These are phyloP conservation scores for Fonsecaea pedrosoi DNA, from an alignment of 2,329 filamentous ascomycete genomes.

Conservation along the genomic window DNA sequence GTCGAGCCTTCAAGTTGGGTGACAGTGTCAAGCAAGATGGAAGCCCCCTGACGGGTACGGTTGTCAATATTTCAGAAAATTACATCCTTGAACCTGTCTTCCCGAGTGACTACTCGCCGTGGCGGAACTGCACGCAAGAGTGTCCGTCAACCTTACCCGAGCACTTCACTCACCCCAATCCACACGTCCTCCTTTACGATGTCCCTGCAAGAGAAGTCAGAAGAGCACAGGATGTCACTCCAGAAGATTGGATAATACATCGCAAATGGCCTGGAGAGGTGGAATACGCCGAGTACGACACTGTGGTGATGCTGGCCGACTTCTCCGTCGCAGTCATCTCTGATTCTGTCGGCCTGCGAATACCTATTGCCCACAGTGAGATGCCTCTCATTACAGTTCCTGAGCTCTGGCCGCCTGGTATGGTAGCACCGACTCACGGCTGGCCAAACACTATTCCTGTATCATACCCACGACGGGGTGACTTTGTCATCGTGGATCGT, in stretches of 20 bases:
- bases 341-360: constrained; percentile 52
- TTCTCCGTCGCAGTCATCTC: constrained; percentile 61
- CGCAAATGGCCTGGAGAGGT: constrained; percentile 64
- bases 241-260: constrained; percentile 62
- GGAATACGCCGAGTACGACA: constrained; percentile 56
- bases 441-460: constrained; percentile 32
- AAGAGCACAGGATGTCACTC: constrained; percentile 54
- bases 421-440: constrained; percentile 27
- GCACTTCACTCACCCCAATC: constrained; percentile 38
- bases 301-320: constrained; percentile 60
- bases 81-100: constrained; percentile 53
- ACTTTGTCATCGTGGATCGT: constrained; percentile 60
- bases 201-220: constrained; percentile 56
- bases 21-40: constrained; percentile 61
- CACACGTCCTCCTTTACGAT: constrained; percentile 45
- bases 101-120: constrained; percentile 24
- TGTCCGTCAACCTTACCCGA: constrained; percentile 27
- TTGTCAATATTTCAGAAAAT: constrained; percentile 56
- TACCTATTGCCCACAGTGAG: constrained; percentile 44
- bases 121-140: constrained; percentile 21
- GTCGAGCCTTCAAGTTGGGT: constrained; percentile 62
- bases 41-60: constrained; percentile 61
- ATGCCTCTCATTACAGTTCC: constrained; percentile 40
- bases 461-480: constrained; percentile 42
- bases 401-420: constrained; percentile 29